Evolutionary conservation across 768 basidiomycete species (phyloP).

Genomic region (Boletus tomentosulus): DNA sequence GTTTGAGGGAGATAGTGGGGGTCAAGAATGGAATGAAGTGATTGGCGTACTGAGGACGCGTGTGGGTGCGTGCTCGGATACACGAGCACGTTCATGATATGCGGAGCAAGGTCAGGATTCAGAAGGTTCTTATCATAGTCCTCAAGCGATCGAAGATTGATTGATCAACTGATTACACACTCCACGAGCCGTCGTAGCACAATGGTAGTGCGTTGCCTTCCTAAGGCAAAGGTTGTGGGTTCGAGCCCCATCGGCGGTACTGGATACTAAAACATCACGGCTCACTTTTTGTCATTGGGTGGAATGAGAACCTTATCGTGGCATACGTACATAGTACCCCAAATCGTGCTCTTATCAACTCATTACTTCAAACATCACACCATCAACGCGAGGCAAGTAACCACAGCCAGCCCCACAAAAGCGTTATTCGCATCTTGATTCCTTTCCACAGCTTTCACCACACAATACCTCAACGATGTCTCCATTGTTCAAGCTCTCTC

Average conservation of each 20-base stretch:
- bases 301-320: too few species aligned
- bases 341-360: not conserved
- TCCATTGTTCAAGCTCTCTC: conserved; percentile 46
- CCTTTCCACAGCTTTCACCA: not conserved
- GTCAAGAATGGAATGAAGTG: conserved; percentile 53
- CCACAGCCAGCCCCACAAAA: not conserved
- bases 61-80: conserved; percentile 62
- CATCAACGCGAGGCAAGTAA: conserved; percentile 4
- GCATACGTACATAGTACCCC: not conserved
- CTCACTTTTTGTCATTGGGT: conserved; percentile 15
- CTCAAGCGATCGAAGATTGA: not conserved
- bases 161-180: too few species aligned
- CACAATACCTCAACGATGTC: conserved; percentile 12
- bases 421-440: conserved; percentile 1
- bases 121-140: not conserved
- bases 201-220: conserved; percentile 39
- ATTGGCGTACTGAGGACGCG: conserved; percentile 42
- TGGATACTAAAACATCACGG: conserved; percentile 17
- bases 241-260: conserved; percentile 37
- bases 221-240: conserved; percentile 39
- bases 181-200: conserved; percentile 34
- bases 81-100: conserved; percentile 68
- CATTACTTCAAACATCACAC: not conserved
- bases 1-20: conserved; percentile 79
- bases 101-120: not conserved